Evolutionary conservation across 306 rosid species (phyloP).

Genomic region (Pyrus communis): DNA sequence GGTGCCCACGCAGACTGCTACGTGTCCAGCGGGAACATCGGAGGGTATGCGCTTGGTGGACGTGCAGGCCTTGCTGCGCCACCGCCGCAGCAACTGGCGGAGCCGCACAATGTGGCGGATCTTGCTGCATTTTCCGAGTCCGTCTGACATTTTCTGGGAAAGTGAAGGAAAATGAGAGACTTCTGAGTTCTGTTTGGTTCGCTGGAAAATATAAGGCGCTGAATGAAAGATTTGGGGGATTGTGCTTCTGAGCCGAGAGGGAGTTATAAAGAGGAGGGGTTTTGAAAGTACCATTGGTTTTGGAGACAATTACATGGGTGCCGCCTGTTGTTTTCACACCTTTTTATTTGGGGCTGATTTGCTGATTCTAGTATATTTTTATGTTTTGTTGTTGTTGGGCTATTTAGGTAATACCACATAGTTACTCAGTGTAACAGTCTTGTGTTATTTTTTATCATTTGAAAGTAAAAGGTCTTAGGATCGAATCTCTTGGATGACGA

Average conservation of each 20-base stretch:
- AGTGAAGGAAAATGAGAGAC: neutral
- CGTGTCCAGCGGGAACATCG: conserved; percentile 88
- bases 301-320: conserved; percentile 32
- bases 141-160: conserved; percentile 36
- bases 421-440: too few species aligned
- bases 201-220: neutral
- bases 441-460: rapidly evolving
- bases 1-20: conserved; percentile 76
- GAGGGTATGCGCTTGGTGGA: conserved; percentile 60
- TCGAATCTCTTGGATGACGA: rapidly evolving
- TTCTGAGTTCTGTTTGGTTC: neutral
- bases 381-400: neutral
- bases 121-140: conserved; percentile 69
- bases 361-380: neutral
- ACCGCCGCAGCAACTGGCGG: conserved; percentile 74
- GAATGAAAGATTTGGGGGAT: neutral
- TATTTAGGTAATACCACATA: too few species aligned
- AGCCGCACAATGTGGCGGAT: conserved; percentile 91
- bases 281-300: conserved; percentile 16
- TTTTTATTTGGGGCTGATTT: conserved; percentile 9
- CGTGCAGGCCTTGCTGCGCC: conserved; percentile 81
- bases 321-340: conserved; percentile 7
- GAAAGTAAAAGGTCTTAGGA: rapidly evolving
- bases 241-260: neutral
- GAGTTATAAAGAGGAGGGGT: conserved; percentile 14